Evolutionary conservation across 805 yeast genomes (phyloP).

Genomic region (Pichia eremophila): DNA sequence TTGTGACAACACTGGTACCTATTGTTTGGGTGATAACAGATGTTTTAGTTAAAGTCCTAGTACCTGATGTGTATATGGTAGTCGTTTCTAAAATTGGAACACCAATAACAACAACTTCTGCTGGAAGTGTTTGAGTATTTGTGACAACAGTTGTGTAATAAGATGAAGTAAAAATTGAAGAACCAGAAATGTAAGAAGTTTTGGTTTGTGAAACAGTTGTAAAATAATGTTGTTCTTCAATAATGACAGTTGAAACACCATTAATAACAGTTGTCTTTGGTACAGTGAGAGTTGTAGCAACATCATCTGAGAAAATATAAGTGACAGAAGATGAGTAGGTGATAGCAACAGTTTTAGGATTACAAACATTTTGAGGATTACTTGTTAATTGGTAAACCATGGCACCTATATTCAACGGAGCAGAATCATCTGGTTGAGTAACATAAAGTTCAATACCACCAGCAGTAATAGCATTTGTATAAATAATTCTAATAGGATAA

Average conservation of each 20-base stretch:
- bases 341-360: not conserved
- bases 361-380: not conserved
- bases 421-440: not conserved
- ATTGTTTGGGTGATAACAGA: not conserved
- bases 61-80: not conserved
- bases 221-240: not conserved
- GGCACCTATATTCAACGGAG: not conserved
- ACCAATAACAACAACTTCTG: not conserved
- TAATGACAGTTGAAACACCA: not conserved
- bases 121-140: not conserved
- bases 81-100: conserved; percentile 2
- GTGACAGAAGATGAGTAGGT: not conserved
- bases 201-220: not conserved
- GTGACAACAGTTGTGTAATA: not conserved
- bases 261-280: not conserved
- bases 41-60: not conserved
- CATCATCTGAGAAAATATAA: not conserved
- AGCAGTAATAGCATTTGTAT: not conserved
- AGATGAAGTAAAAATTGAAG: not conserved
- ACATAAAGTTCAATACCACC: not conserved
- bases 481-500: conserved; percentile 7
- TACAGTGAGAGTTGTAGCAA: not conserved
- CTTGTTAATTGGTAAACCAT: not conserved
- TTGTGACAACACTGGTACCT: not conserved
- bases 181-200: not conserved